A percentile compares a stretch with the other conserved stretches of the same genome.
Conservation (phyloP, 768 basidiomycete species). For the Phaffia tasmanica region DNA sequence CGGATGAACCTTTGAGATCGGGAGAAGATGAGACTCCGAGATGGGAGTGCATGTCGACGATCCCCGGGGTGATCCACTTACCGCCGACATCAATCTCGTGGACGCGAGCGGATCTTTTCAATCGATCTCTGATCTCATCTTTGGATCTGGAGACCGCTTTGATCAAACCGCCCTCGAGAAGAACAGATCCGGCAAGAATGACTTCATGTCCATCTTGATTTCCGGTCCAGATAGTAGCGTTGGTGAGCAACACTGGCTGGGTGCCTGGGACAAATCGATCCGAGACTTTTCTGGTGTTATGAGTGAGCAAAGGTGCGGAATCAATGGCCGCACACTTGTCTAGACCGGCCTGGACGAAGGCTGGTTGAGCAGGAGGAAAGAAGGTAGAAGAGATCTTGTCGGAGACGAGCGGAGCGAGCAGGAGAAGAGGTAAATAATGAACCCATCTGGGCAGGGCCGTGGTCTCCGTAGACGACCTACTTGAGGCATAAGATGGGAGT, state of each 20-base stretch:
- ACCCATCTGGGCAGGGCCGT: not conserved
- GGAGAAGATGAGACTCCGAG: not conserved
- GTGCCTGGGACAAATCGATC: constrained; percentile 45
- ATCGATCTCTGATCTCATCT: constrained; percentile 42
- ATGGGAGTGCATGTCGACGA: constrained; percentile 28
- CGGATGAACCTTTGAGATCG: not conserved
- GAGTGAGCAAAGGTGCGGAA: constrained; percentile 16
- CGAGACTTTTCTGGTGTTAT: constrained; percentile 5
- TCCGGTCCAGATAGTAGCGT: constrained; percentile 73
- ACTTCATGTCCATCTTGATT: constrained; percentile 48
- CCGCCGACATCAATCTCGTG: constrained; percentile 50
- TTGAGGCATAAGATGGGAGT: constrained; percentile 4
- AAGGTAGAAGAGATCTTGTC: not conserved
- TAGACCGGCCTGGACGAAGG: constrained; percentile 27
- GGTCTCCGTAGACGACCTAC: not conserved
- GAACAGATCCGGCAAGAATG: constrained; percentile 50
- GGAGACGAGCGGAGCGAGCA: constrained; percentile 14
- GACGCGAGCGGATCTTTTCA: constrained; percentile 53
- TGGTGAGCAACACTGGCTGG: constrained; percentile 47
- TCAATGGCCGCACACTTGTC: constrained; percentile 35
- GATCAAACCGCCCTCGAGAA: constrained; percentile 56
- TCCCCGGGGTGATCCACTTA: constrained; percentile 65
- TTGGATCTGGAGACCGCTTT: constrained; percentile 44
- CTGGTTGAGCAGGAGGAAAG: constrained; percentile 3
- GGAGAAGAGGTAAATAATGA: constrained; percentile 18